Percentiles rank a stretch among this genome's conserved stretches.
These are phyloP conservation scores for Actinidia arguta DNA, from an alignment of 179 eudicot species.

Conservation along the genomic window DNA sequence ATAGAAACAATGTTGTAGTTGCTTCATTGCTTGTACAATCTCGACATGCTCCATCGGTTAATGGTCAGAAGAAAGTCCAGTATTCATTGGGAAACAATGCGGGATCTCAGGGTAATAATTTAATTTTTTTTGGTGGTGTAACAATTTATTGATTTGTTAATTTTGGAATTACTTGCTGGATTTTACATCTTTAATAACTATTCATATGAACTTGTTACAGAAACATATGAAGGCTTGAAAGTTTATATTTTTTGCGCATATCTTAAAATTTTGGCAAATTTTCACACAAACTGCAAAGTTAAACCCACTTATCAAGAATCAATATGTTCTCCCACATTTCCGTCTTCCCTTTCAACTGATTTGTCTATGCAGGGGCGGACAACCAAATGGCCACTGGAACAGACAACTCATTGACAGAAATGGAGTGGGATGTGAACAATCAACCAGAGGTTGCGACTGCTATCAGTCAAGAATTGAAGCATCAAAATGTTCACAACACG, in stretches of 20 bases:
- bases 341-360: constrained; percentile 37
- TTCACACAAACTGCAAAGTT: neutral
- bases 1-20: constrained; percentile 38
- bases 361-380: constrained; percentile 74
- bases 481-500: constrained; percentile 31
- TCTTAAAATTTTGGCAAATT: neutral
- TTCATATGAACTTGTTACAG: neutral
- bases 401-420: constrained; percentile 84
- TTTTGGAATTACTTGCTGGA: neutral
- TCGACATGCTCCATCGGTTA: constrained; percentile 41
- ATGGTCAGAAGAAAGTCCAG: constrained; percentile 70
- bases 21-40: constrained; percentile 32
- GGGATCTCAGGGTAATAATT: constrained; percentile 67
- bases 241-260: neutral
- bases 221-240: neutral
- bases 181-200: neutral
- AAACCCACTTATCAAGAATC: neutral
- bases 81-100: constrained; percentile 52
- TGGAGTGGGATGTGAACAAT: constrained; percentile 63
- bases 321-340: constrained; percentile 21
- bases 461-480: constrained; percentile 41
- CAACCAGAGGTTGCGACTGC: constrained; percentile 55
- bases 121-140: too few relatives aligned
- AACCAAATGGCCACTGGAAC: constrained; percentile 56
- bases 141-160: constrained; percentile 2